phyloP scores from a whole-genome alignment of 2,329 filamentous ascomycete species.

The Coniochaeta sp. region DNA sequence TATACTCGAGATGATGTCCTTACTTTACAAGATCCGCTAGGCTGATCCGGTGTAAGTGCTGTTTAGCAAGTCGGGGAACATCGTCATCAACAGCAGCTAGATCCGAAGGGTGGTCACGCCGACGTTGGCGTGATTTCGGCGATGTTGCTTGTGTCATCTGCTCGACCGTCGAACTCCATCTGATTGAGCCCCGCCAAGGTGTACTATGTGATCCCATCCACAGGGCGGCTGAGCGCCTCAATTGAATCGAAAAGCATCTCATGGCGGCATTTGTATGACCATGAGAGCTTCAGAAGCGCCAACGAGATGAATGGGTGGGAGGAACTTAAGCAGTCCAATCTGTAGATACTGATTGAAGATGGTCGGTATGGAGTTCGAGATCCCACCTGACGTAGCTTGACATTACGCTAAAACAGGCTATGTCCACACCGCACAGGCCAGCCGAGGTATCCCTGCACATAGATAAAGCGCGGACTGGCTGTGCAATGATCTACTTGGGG shows the following conservation, averaged over 20 bases:
- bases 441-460: neutral
- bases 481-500: no score
- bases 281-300: neutral
- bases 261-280: slow-evolving; percentile 35
- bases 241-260: slow-evolving; percentile 30
- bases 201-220: slow-evolving; percentile 8
- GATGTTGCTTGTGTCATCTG: neutral
- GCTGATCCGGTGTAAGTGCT: slow-evolving; percentile 72
- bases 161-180: slow-evolving; percentile 9
- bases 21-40: slow-evolving; percentile 86
- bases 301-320: neutral
- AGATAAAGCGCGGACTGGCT: no score
- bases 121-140: slow-evolving; percentile 5
- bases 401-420: neutral
- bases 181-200: neutral
- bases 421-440: neutral
- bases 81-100: slow-evolving; percentile 60
- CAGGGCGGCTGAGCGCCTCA: slow-evolving; percentile 23
- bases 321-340: neutral
- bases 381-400: neutral
- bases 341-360: neutral
- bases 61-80: slow-evolving; percentile 69
- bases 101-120: slow-evolving; percentile 19
- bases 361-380: no score
- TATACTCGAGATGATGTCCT: slow-evolving; percentile 12